Percentiles rank a stretch among this genome's conserved stretches.
Evolutionary conservation across 2,329 filamentous ascomycete species (phyloP).

Genomic region (Aspergillus transmontanensis): DNA sequence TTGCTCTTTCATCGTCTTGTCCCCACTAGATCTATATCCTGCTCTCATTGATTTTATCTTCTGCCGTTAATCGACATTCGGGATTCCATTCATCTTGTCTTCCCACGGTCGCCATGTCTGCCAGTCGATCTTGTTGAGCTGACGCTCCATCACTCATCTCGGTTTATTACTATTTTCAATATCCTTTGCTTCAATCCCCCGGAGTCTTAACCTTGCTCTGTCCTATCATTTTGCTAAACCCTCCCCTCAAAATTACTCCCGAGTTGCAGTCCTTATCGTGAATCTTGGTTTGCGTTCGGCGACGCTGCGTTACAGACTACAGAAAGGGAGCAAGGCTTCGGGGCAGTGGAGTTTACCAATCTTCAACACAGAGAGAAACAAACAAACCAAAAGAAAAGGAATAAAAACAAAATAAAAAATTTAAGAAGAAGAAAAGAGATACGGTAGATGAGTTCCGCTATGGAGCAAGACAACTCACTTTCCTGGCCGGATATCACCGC

Average conservation of each 20-base stretch:
- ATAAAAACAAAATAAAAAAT: not conserved
- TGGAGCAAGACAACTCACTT: slow-evolving; percentile 41
- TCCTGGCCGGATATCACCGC: slow-evolving; percentile 38
- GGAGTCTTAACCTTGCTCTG: not conserved
- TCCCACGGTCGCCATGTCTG: slow-evolving; percentile 6
- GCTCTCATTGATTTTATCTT: not conserved
- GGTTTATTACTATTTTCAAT: not conserved
- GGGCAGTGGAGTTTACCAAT: not conserved
- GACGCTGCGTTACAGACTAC: not conserved
- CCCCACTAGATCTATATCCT: not conserved
- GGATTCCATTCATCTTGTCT: not conserved
- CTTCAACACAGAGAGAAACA: no score
- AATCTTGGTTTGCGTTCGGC: not conserved
- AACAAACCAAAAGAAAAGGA: not conserved
- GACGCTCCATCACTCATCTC: not conserved
- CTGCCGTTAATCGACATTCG: not conserved
- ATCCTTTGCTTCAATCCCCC: not conserved
- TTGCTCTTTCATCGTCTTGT: not conserved
- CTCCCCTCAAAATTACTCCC: not conserved
- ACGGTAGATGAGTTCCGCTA: slow-evolving; percentile 17
- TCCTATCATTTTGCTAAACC: not conserved
- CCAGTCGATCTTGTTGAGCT: not conserved
- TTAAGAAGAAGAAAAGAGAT: not conserved
- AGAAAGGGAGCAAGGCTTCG: not conserved
- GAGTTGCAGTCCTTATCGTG: not conserved